Conservation (phyloP, 352 stramenopile genomes). For the Phytophthora tentaculata region DNA sequence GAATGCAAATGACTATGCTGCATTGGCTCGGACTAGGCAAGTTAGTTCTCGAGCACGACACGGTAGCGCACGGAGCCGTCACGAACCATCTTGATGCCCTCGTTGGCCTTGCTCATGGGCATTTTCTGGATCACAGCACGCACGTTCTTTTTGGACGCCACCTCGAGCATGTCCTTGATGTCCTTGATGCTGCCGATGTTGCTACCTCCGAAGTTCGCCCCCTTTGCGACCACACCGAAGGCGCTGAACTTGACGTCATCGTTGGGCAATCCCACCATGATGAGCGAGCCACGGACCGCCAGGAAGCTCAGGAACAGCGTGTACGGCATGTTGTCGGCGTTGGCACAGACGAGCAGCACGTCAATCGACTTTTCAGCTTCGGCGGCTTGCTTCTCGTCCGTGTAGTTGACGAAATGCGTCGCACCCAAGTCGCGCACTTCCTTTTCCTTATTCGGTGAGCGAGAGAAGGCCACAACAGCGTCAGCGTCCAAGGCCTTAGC, state of each 20-base stretch:
- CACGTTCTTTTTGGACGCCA: conserved; percentile 81
- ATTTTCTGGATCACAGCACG: conserved; percentile 55
- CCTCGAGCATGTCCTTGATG: conserved; percentile 86
- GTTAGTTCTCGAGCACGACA: conserved; percentile 44
- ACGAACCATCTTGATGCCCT: conserved; percentile 52
- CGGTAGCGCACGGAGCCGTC: conserved; percentile 55
- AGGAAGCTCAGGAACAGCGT: conserved; percentile 65
- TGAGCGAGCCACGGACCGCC: conserved; percentile 53
- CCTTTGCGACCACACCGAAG: conserved; percentile 50
- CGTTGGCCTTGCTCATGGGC: conserved; percentile 52
- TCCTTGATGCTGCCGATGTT: conserved; percentile 52
- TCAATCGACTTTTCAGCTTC: conserved; percentile 50
- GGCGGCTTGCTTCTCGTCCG: conserved; percentile 43
- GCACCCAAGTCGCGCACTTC: conserved; percentile 64
- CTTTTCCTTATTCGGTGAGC: conserved; percentile 63
- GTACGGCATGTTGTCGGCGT: conserved; percentile 62
- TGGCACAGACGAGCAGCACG: conserved; percentile 76
- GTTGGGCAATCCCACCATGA: conserved; percentile 76
- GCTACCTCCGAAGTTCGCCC: conserved; percentile 59
- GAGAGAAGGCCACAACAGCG: conserved; percentile 70
- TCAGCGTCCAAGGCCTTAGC: conserved; percentile 64
- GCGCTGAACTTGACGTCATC: conserved; percentile 63
- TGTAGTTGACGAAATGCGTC: conserved; percentile 65
- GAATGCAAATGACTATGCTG: background rate
- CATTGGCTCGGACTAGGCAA: too few species aligned